These are phyloP conservation scores for Phytopythium helicoides DNA, from an alignment of 352 stramenopile genomes.

Conservation along the genomic window DNA sequence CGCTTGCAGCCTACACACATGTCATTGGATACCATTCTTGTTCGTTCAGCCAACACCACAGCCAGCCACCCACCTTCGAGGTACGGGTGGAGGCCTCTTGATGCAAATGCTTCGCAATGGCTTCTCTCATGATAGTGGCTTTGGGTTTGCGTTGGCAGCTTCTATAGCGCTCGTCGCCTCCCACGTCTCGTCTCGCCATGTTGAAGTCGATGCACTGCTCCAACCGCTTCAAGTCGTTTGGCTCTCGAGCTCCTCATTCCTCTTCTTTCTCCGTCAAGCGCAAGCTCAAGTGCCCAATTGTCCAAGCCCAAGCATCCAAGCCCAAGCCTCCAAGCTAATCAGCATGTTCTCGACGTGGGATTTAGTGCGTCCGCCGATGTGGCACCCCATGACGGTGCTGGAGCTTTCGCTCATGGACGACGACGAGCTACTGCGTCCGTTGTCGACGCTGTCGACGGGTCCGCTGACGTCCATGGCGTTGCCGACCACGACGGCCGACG, in stretches of 20 bases:
- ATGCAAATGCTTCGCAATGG: no score
- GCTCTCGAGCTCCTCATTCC: no score
- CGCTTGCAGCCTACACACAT: no score
- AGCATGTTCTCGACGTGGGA: constrained; percentile 75
- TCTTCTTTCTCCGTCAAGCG: neutral
- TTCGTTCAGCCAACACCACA: no score
- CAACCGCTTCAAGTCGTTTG: neutral
- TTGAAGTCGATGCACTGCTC: neutral
- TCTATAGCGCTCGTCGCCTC: constrained; percentile 2
- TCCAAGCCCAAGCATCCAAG: constrained; percentile 14
- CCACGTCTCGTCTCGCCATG: neutral
- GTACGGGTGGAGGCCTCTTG: no score
- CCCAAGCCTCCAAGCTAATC: constrained; percentile 7
- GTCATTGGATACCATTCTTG: no score
- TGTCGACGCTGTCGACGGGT: constrained; percentile 25
- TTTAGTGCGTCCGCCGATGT: constrained; percentile 67
- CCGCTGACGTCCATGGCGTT: constrained; percentile 28
- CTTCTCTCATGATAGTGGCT: no score
- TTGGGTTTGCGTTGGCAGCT: neutral
- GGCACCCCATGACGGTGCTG: constrained; percentile 78
- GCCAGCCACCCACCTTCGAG: no score
- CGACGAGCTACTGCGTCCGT: constrained; percentile 37
- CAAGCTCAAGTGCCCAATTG: no score
- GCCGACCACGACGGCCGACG: constrained; percentile 33
- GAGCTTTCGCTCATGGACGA: constrained; percentile 85